phyloP scores from a whole-genome alignment of 176 grass and related monocot genomes.

The Thinopyrum elongatum region DNA sequence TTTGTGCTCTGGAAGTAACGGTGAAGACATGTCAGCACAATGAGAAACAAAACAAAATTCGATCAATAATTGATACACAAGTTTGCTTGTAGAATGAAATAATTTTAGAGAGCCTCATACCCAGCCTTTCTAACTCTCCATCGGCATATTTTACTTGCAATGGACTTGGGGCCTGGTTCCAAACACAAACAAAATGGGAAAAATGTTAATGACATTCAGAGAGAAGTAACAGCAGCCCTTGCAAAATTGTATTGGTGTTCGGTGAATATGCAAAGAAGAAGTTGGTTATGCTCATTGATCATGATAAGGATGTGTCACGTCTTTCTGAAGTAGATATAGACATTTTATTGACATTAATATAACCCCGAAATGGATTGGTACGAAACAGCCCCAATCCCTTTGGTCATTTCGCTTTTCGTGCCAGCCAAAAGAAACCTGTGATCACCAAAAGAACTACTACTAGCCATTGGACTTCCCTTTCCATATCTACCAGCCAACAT shows the following conservation, averaged over 20 bases:
- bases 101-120: constrained; percentile 42
- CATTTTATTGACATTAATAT: too few relatives aligned
- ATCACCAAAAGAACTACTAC: too few relatives aligned
- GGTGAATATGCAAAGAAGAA: neutral
- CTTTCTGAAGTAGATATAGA: too few relatives aligned
- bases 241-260: neutral
- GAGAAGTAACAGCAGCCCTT: neutral
- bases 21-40: neutral
- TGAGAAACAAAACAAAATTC: neutral
- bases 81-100: constrained; percentile 8
- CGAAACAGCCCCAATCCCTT: too few relatives aligned
- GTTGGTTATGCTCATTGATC: too few relatives aligned
- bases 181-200: neutral
- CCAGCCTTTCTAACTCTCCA: constrained; percentile 97
- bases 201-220: neutral
- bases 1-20: constrained; percentile 79
- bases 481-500: neutral
- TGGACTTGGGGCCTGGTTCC: constrained; percentile 82
- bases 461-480: too few relatives aligned
- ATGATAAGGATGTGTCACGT: too few relatives aligned
- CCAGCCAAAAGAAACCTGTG: too few relatives aligned
- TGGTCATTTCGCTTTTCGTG: too few relatives aligned
- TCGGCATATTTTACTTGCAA: constrained; percentile 99
- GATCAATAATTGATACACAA: neutral
- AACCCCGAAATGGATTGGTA: too few relatives aligned